A percentile compares a stretch with the other conserved stretches of the same genome.
Conservation (phyloP, 2,329 filamentous ascomycete genomes). For the Berkeleyomyces basicola region DNA sequence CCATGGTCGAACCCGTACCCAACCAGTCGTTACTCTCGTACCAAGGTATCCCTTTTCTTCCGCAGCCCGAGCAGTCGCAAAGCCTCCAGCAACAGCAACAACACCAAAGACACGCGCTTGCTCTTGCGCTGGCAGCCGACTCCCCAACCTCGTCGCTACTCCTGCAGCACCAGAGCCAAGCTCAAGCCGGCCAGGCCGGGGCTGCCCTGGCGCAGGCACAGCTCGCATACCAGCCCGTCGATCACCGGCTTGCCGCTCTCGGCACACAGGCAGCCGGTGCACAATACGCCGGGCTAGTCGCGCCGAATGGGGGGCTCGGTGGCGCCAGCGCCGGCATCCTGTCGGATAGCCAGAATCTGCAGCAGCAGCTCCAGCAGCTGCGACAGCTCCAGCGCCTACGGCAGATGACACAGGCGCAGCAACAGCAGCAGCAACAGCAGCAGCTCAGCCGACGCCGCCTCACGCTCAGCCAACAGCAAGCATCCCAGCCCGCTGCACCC, state of each 20-base stretch:
- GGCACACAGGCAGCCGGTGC: neutral
- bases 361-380: neutral
- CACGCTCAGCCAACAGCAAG: neutral
- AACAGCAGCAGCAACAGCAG: neutral
- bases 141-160: neutral
- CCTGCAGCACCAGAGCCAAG: neutral
- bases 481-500: neutral
- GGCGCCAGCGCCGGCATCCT: neutral
- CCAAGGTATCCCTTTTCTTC: neutral
- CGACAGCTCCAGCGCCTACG: neutral
- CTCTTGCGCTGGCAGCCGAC: neutral
- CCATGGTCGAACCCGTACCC: neutral
- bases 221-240: neutral
- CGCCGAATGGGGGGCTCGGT: neutral
- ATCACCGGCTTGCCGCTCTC: neutral
- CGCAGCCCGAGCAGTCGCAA: neutral
- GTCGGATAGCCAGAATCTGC: neutral
- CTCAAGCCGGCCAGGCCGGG: neutral
- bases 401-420: neutral
- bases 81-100: neutral
- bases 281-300: neutral
- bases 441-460: neutral
- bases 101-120: neutral
- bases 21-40: neutral
- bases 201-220: neutral